These are phyloP conservation scores for Verticillium tricorpus DNA, from an alignment of 2,329 filamentous ascomycete genomes.

Conservation along the genomic window DNA sequence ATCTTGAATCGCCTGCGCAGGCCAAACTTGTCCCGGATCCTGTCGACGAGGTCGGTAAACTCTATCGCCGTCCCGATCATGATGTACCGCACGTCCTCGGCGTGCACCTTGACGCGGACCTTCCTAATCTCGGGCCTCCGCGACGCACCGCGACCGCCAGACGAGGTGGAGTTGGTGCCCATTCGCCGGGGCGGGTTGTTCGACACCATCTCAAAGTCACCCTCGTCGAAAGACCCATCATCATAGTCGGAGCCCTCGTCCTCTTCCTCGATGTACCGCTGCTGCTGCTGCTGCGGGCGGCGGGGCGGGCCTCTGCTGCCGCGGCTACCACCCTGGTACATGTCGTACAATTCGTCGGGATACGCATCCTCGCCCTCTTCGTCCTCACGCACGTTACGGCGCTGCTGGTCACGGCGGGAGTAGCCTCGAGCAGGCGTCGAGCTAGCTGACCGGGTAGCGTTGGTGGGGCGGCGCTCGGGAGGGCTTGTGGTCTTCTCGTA, in stretches of 20 bases:
- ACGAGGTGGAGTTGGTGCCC: slow-evolving; percentile 39
- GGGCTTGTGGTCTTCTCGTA: slow-evolving; percentile 51
- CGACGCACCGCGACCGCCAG: slow-evolving; percentile 48
- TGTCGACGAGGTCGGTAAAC: slow-evolving; percentile 72
- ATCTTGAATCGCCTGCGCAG: slow-evolving; percentile 78
- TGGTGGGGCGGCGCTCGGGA: slow-evolving; percentile 22
- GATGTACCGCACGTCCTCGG: slow-evolving; percentile 86
- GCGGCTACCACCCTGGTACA: slow-evolving; percentile 43
- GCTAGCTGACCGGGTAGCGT: slow-evolving; percentile 26
- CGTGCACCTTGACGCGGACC: slow-evolving; percentile 88
- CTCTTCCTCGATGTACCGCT: slow-evolving; percentile 74
- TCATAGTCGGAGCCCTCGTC: slow-evolving; percentile 71
- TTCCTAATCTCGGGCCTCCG: slow-evolving; percentile 65
- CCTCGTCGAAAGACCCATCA: slow-evolving; percentile 66
- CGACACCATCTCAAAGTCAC: slow-evolving; percentile 75
- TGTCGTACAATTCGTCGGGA: slow-evolving; percentile 66
- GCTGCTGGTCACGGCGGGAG: slow-evolving; percentile 15
- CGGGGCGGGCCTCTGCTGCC: slow-evolving; percentile 29
- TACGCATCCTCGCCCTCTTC: slow-evolving; percentile 59
- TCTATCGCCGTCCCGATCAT: slow-evolving; percentile 72
- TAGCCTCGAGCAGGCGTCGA: slow-evolving; percentile 33
- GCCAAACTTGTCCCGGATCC: slow-evolving; percentile 82
- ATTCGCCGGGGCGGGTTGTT: slow-evolving; percentile 39
- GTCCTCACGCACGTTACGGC: slow-evolving; percentile 16
- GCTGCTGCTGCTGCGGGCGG: slow-evolving; percentile 32